Conservation (phyloP, 352 stramenopile genomes). For the Pythium chondricola region DNA sequence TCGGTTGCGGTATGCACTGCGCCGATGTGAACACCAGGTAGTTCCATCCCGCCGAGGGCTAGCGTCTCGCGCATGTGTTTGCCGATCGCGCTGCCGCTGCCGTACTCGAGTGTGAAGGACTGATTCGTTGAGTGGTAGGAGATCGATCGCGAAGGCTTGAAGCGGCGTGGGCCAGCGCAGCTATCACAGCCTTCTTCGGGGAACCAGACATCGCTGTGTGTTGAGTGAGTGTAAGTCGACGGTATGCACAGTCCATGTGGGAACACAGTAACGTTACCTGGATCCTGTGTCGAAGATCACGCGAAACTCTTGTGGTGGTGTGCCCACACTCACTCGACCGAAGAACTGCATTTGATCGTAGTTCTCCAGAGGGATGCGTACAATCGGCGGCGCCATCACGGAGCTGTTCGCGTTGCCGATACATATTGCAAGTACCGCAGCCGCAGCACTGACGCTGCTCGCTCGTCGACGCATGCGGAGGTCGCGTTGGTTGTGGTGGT, state of each 20-base stretch:
- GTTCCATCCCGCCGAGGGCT: conserved; percentile 29
- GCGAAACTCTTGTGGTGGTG: conserved; percentile 52
- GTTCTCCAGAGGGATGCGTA: conserved; percentile 68
- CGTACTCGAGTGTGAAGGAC: conserved; percentile 55
- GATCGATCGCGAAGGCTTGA: conserved; percentile 26
- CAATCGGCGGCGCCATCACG: conserved; percentile 10
- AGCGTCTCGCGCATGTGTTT: conserved; percentile 42
- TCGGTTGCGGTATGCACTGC: conserved; percentile 38
- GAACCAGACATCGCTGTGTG: conserved; percentile 49
- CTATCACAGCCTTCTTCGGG: conserved; percentile 30
- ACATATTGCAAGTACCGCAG: no score
- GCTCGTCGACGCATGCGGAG: no score
- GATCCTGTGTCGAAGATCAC: conserved; percentile 81
- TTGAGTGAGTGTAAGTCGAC: not conserved
- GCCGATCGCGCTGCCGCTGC: conserved; percentile 49
- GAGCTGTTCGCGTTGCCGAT: no score
- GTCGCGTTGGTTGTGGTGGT: no score
- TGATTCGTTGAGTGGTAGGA: conserved; percentile 26
- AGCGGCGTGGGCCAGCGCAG: conserved; percentile 40
- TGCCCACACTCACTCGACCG: conserved; percentile 47
- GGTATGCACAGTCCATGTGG: not conserved
- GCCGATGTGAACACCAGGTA: conserved; percentile 36
- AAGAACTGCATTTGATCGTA: conserved; percentile 77
- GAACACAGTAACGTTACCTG: conserved; percentile 17
- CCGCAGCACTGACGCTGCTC: no score